Evolutionary conservation across 805 yeast genomes (phyloP).

Genomic region (Saturnispora dispora): DNA sequence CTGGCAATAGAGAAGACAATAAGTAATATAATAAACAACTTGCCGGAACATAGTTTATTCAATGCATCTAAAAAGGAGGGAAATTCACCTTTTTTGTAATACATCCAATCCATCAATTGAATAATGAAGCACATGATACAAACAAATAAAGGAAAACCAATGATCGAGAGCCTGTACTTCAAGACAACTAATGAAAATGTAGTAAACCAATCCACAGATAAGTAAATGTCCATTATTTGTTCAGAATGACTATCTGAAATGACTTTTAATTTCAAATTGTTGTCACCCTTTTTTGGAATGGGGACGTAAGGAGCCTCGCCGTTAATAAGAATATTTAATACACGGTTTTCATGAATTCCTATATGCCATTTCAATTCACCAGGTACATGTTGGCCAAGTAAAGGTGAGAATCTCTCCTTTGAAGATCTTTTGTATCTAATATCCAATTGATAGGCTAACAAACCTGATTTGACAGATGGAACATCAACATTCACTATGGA

Average conservation of each 20-base stretch:
- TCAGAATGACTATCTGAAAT: constrained; percentile 36
- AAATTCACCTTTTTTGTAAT: constrained; percentile 27
- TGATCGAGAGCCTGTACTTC: constrained; percentile 67
- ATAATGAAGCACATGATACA: constrained; percentile 41
- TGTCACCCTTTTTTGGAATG: constrained; percentile 15
- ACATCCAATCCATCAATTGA: constrained; percentile 43
- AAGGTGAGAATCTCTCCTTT: constrained; percentile 41
- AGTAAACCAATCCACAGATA: constrained; percentile 44
- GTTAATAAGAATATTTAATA: constrained; percentile 40
- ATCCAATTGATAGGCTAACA: constrained; percentile 41
- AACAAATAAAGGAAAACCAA: constrained; percentile 59
- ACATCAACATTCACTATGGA: constrained; percentile 40
- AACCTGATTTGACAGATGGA: constrained; percentile 52
- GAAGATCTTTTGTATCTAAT: constrained; percentile 22
- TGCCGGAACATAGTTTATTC: constrained; percentile 26
- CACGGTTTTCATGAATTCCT: constrained; percentile 33
- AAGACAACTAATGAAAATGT: constrained; percentile 64
- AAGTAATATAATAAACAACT: constrained; percentile 21
- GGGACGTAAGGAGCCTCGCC: constrained; percentile 54
- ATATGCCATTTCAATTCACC: constrained; percentile 79
- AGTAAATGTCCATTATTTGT: constrained; percentile 30
- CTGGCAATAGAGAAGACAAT: constrained; percentile 21
- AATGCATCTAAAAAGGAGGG: constrained; percentile 42
- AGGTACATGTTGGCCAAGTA: constrained; percentile 56
- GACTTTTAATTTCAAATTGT: constrained; percentile 29